These are phyloP conservation scores for Pseudopithomyces maydicus DNA, from an alignment of 2,329 filamentous ascomycete genomes.

Conservation along the genomic window DNA sequence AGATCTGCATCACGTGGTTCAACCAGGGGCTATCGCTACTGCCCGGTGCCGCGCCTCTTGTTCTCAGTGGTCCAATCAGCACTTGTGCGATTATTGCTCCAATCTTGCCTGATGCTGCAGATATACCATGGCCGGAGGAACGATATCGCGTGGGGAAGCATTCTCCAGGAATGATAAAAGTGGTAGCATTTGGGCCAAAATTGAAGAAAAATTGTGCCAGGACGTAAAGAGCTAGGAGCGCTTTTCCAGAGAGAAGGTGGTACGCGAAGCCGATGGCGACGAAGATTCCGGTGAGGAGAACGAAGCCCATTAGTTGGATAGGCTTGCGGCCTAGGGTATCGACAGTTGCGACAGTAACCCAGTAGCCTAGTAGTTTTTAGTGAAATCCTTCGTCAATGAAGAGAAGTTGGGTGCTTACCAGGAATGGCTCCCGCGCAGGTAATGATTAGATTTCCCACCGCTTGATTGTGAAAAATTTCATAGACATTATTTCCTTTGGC, in stretches of 20 bases:
- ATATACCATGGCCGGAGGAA: conserved; percentile 55
- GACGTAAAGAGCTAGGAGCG: conserved; percentile 54
- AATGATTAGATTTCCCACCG: conserved; percentile 78
- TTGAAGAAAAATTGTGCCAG: conserved; percentile 59
- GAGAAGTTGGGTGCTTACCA: conserved; percentile 35
- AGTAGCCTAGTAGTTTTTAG: conserved; percentile 60
- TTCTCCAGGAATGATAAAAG: conserved; percentile 57
- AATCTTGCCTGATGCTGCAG: conserved; percentile 54
- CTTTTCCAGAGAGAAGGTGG: conserved; percentile 48
- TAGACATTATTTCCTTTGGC: conserved; percentile 68
- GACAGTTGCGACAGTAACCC: conserved; percentile 75
- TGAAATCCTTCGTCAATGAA: too few relatives aligned
- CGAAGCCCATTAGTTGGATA: conserved; percentile 67
- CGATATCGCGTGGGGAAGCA: conserved; percentile 57
- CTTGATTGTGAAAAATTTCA: conserved; percentile 72
- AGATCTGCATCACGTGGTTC: conserved; percentile 74
- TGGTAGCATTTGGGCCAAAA: conserved; percentile 58
- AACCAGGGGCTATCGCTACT: conserved; percentile 63
- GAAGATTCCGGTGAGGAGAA: conserved; percentile 54
- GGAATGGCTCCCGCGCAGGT: conserved; percentile 79
- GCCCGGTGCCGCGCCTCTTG: conserved; percentile 63
- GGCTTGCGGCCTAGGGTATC: conserved; percentile 78
- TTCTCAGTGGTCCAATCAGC: conserved; percentile 55
- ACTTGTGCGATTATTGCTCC: conserved; percentile 57
- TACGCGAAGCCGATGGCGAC: conserved; percentile 56